Base-by-base conservation (phyloP, 1,284 basidiomycete species). In the Cryptococcus amylolentus region DNA sequence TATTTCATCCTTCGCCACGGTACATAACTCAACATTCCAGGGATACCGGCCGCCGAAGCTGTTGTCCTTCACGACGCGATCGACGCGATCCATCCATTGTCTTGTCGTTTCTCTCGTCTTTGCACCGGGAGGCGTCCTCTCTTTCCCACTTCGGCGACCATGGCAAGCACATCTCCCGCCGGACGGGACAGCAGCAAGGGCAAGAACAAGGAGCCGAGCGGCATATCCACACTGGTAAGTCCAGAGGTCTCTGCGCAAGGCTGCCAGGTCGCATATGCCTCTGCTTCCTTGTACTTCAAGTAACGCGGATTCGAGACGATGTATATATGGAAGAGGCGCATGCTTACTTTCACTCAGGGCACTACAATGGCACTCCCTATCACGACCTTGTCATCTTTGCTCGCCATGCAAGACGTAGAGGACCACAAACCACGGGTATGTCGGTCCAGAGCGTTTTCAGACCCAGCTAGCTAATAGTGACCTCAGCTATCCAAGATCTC, bases 401-500 rank as follows among this genome's bases (percentile, higher is more conserved):
- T 71, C 10, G 60, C 61, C 4, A 60, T 76, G 55, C 74, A 76
- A 65, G 66, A 67, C 52, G 62, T 64, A 18, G 74, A 76, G 55
- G 71, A 73, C 50, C 55, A 66, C 40, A 76, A 76, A 58, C 74
- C 74, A 8, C 46, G 66, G 9, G 74, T 76, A 48, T 51, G 72
- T 61, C 40, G 18, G 31, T 12, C 7, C 7, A n/a, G 28, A 16
- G 18, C 14, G 42, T 41, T 27, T 16, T 49, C 16, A 13, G 12
- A 20, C 42, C 23, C 39, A 41, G 26, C 20, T 43, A 16, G 26
- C 26, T 52, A 13, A n/a, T 16, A 46, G 18, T 48, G 27, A 37
- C 9, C 35, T n/a, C 49, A 75, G 67, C 62, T 65, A 38, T 61
- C 66, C 23, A 71, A 91, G 86, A 91, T 91, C 70, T 89, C 89